Percentiles rank a stretch among this genome's conserved stretches.
Evolutionary conservation across 73 alveolate genomes (phyloP).

Genomic region (Paraurostyla sp.): DNA sequence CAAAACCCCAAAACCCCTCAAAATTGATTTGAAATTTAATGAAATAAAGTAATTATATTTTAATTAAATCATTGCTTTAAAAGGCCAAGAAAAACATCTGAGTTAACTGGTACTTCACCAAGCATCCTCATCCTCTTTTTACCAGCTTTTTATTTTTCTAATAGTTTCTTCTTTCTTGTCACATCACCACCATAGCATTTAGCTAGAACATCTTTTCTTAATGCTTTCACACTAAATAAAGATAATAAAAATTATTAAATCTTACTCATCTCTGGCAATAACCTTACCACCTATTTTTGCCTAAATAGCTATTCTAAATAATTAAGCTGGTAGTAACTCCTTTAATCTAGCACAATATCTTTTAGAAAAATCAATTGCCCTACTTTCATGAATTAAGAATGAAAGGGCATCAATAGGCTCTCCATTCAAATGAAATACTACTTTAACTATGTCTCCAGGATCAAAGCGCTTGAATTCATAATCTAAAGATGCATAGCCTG

Average conservation of each 20-base stretch:
- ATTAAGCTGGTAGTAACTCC: constrained; percentile 83
- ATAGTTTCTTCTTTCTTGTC: constrained; percentile 88
- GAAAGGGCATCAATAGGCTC: constrained; percentile 93
- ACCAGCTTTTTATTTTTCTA: constrained; percentile 90
- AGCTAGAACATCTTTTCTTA: constrained; percentile 84
- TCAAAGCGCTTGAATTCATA: constrained; percentile 86
- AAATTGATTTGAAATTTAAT: no score
- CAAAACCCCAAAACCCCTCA: no score
- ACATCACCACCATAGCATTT: constrained; percentile 95
- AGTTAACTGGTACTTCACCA: constrained; percentile 76
- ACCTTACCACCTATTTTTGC: constrained; percentile 93
- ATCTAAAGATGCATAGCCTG: constrained; percentile 92
- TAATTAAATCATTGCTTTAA: constrained; percentile 46
- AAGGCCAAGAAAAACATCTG: constrained; percentile 63
- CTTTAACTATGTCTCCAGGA: constrained; percentile 76
- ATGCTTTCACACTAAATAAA: constrained; percentile 73
- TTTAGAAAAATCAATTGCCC: constrained; percentile 82
- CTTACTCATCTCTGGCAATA: constrained; percentile 86
- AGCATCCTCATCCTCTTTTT: constrained; percentile 80
- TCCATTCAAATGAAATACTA: constrained; percentile 80
- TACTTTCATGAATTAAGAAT: constrained; percentile 81
- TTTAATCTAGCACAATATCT: constrained; percentile 71
- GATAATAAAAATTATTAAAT: constrained; percentile 1
- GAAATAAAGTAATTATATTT: not conserved
- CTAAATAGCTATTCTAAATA: constrained; percentile 86